A percentile compares a stretch with the other conserved stretches of the same genome.
phyloP scores from a whole-genome alignment of 2,329 filamentous ascomycete genomes.

The Rutstroemia sp. region DNA sequence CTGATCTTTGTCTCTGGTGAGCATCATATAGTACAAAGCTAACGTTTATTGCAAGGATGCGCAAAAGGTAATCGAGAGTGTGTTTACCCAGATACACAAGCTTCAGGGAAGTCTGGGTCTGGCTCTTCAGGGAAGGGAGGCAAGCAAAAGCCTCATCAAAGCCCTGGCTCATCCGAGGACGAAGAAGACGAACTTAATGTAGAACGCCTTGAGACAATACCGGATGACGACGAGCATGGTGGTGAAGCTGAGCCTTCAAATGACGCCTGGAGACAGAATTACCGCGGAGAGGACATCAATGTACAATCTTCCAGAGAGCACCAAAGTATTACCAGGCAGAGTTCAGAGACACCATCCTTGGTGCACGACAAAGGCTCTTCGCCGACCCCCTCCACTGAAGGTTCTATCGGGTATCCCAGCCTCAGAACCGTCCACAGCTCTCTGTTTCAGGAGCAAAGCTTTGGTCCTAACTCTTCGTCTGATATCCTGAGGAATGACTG shows the following conservation, averaged over 20 bases:
- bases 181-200: constrained; percentile 40
- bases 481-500: constrained; percentile 36
- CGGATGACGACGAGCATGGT: constrained; percentile 43
- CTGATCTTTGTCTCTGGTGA: not conserved
- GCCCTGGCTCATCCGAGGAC: constrained; percentile 45
- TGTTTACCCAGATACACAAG: constrained; percentile 69
- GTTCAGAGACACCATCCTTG: constrained; percentile 46
- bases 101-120: constrained; percentile 27
- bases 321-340: constrained; percentile 34
- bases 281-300: constrained; percentile 14
- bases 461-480: constrained; percentile 23
- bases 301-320: constrained; percentile 33
- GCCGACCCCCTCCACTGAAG: constrained; percentile 42
- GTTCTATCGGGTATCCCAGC: constrained; percentile 24
- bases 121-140: constrained; percentile 29
- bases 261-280: not conserved
- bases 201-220: constrained; percentile 45
- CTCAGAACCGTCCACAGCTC: constrained; percentile 13
- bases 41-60: constrained; percentile 52
- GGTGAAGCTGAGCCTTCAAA: constrained; percentile 9
- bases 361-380: constrained; percentile 45
- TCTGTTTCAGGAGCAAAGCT: constrained; percentile 15
- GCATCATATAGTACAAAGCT: constrained; percentile 16
- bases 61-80: constrained; percentile 88
- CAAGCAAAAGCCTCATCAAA: constrained; percentile 26